phyloP scores from a whole-genome alignment of 2,329 filamentous ascomycete species.

The Penicillium sp. region DNA sequence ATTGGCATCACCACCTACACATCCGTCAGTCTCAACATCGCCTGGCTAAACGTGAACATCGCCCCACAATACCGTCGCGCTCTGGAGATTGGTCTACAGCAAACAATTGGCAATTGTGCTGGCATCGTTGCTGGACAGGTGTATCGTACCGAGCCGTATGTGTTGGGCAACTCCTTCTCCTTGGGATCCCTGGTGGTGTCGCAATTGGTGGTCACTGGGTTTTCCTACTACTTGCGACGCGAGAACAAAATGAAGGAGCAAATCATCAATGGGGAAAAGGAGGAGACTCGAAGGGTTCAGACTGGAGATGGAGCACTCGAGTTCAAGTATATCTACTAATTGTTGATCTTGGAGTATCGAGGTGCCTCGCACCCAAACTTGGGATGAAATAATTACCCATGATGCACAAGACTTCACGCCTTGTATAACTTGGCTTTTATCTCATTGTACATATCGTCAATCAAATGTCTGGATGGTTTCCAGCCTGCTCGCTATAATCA shows the following conservation, averaged over 20 bases:
- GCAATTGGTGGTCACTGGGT: conserved; percentile 40
- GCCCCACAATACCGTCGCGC: conserved; percentile 52
- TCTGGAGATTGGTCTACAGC: conserved; percentile 47
- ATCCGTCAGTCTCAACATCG: conserved; percentile 48
- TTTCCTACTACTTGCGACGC: conserved; percentile 46
- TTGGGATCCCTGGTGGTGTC: conserved; percentile 37
- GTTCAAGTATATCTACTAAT: conserved; percentile 48
- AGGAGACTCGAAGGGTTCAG: conserved; percentile 47
- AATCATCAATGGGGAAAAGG: conserved; percentile 43
- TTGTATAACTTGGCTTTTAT: too few species aligned
- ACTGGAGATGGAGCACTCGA: conserved; percentile 51
- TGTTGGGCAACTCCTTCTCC: conserved; percentile 40
- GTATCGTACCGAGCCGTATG: conserved; percentile 40
- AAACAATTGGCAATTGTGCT: conserved; percentile 51
- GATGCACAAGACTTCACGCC: too few species aligned
- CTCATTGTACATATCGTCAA: too few species aligned
- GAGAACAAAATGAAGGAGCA: conserved; percentile 44
- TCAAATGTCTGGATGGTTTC: too few species aligned
- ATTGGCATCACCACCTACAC: conserved; percentile 51
- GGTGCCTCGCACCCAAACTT: not conserved
- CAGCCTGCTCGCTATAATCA: too few species aligned
- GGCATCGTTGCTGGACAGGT: conserved; percentile 52
- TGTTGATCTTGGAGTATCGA: not conserved
- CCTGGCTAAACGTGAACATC: conserved; percentile 52
- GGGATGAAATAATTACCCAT: too few species aligned